Base-by-base conservation (phyloP, 2,329 filamentous ascomycete species). In the Paecilomyces dactylethromorphus region DNA sequence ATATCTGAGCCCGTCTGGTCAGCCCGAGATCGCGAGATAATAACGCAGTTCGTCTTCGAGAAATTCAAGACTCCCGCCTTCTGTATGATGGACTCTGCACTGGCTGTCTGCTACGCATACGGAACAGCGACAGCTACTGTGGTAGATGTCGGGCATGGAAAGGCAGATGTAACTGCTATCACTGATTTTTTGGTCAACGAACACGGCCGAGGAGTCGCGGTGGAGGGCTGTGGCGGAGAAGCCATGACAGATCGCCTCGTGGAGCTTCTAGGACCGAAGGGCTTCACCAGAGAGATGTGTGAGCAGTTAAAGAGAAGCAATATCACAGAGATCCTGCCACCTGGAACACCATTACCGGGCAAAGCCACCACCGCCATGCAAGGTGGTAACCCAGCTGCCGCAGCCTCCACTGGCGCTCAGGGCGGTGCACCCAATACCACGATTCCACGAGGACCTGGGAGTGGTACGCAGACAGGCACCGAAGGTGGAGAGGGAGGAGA, bases 21-120 rank as follows among this genome's bases (percentile, higher is more conserved):
- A 3, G 86, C 89, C 8, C 87, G 89, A 62, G 92, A 97, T 74
- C 88, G 88, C 71, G 93, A 97, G 76, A 84, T 84, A 45, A 87
- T 99, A 64, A 90, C 92, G 13, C 91, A 94, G 63, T 99, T 96
- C 79, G 86, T 97, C 64, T 99, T 99, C 69, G 94, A 99, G 76
- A 95, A 94, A 76, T 96, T 96, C 71, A 94, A 93, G 78, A 94
- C 91, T 0, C 94, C 94, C 0, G 92, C 91, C 0, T 89, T 99
- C 56, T 92, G 89, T 66, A 82, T 97, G 62, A 88, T 99, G 79
- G 90, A 97, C 75, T 89, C 91, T 66, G 92, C 91, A 2, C 78
- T 95, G 53, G 92, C 94, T 26, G 89, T 91, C 0, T 88, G 80
- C 59, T 88, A 86, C 68, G 86, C 94, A 58, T 97, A 95, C 69